These are phyloP conservation scores for Poterioochromonas sp. DNA, from an alignment of 352 stramenopile genomes.

Conservation along the genomic window DNA sequence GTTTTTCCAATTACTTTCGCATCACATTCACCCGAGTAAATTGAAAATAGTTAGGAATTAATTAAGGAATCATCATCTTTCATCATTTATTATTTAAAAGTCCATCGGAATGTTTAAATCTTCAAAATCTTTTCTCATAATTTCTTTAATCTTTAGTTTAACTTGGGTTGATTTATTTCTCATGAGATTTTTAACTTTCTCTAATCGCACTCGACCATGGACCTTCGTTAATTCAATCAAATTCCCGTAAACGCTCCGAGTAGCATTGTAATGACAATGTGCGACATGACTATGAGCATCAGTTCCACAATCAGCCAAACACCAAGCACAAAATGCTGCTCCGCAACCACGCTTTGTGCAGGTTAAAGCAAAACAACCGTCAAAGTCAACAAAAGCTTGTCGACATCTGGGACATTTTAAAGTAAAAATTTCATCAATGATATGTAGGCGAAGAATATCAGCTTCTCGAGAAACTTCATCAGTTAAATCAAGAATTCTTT, in stretches of 20 bases:
- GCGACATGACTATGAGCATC: constrained; percentile 27
- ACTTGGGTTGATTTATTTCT: neutral
- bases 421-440: constrained; percentile 34
- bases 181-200: neutral
- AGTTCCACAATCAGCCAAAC: constrained; percentile 25
- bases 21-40: no score
- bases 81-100: no score
- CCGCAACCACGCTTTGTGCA: constrained; percentile 32
- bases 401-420: constrained; percentile 28
- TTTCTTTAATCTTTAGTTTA: neutral
- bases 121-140: neutral
- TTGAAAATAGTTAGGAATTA: no score
- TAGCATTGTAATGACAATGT: neutral
- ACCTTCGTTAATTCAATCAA: neutral
- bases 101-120: neutral
- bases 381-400: constrained; percentile 37
- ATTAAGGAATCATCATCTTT: no score
- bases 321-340: constrained; percentile 36
- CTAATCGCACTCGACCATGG: neutral
- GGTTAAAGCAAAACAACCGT: constrained; percentile 38
- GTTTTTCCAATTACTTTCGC: no score
- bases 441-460: neutral
- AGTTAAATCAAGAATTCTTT: no score
- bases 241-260: neutral
- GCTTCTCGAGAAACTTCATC: no score